Percentiles rank a stretch among this genome's conserved stretches.
These are phyloP conservation scores for Blastocystis sp. DNA, from an alignment of 352 stramenopile species.

Conservation along the genomic window DNA sequence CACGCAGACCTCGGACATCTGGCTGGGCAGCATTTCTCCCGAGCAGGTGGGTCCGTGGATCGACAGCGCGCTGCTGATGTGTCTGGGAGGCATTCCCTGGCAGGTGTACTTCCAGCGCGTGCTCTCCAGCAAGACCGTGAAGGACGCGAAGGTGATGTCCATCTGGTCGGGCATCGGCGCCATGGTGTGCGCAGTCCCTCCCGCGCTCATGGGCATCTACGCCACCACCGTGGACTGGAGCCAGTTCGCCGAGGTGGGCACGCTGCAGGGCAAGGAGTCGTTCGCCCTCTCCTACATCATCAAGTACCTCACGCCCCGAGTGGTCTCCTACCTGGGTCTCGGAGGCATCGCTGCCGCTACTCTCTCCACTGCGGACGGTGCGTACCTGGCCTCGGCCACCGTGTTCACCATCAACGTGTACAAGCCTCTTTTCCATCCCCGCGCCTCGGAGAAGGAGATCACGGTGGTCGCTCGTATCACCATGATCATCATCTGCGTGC, in stretches of 20 bases:
- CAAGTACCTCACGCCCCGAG: conserved; percentile 51
- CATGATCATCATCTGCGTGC: conserved; percentile 48
- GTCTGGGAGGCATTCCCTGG: conserved; percentile 63
- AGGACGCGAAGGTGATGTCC: conserved; percentile 60
- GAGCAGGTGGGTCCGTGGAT: conserved; percentile 10
- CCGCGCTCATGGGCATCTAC: conserved; percentile 54
- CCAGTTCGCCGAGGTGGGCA: conserved; percentile 44
- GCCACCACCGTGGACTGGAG: conserved; percentile 61
- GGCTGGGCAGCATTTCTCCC: conserved; percentile 26
- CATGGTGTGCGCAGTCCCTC: conserved; percentile 39
- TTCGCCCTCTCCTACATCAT: conserved; percentile 50
- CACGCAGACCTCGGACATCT: background rate
- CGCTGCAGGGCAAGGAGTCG: conserved; percentile 55
- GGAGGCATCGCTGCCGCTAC: conserved; percentile 55
- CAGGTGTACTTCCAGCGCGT: conserved; percentile 64
- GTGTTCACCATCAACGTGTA: conserved; percentile 63
- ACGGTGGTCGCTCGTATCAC: conserved; percentile 48
- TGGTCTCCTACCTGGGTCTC: conserved; percentile 50
- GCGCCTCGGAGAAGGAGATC: conserved; percentile 15
- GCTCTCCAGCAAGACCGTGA: conserved; percentile 49
- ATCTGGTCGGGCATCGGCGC: conserved; percentile 58
- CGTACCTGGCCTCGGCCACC: conserved; percentile 52
- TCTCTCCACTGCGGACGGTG: conserved; percentile 50
- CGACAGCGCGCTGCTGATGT: conserved; percentile 61
- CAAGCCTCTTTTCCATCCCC: conserved; percentile 52